Evolutionary conservation across 495 filamentous ascomycete genomes (phyloP).

Genomic region (Xylaria acuta): DNA sequence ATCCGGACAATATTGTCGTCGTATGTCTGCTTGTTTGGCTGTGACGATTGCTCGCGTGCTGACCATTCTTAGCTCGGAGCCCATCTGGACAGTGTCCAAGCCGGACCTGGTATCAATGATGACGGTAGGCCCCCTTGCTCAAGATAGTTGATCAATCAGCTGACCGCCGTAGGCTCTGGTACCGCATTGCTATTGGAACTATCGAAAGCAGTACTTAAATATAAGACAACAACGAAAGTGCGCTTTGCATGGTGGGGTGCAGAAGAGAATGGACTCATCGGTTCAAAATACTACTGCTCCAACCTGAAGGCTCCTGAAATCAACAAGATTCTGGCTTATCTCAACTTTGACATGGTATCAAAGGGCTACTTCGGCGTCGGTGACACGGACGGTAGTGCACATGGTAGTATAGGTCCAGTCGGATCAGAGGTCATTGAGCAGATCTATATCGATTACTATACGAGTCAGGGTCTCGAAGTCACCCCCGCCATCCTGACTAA

Average conservation of each 20-base stretch:
- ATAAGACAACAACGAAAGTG: conserved; percentile 47
- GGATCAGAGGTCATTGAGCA: conserved; percentile 49
- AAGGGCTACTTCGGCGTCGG: conserved; percentile 50
- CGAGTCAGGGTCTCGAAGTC: conserved; percentile 39
- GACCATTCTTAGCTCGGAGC: conserved; percentile 42
- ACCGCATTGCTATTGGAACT: conserved; percentile 50
- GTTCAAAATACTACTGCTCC: conserved; percentile 46
- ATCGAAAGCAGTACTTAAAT: conserved; percentile 38
- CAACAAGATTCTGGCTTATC: conserved; percentile 49
- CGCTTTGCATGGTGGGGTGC: conserved; percentile 57
- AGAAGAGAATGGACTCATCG: conserved; percentile 50
- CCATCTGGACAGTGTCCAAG: conserved; percentile 54
- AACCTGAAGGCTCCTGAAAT: conserved; percentile 42
- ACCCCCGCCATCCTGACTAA: conserved; percentile 47
- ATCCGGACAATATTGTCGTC: conserved; percentile 45
- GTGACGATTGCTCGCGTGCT: background rate
- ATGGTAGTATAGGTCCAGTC: conserved; percentile 40
- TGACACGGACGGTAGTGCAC: conserved; percentile 47
- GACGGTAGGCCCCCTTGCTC: background rate
- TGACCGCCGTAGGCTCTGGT: conserved; percentile 28
- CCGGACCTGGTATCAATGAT: conserved; percentile 46
- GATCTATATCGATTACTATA: conserved; percentile 44
- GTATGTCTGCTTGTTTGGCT: background rate
- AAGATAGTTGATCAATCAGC: background rate
- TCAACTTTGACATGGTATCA: conserved; percentile 58